Evolutionary conservation across 441 rosid genomes (phyloP).

Genomic region (Bocquillonia castaneifolia): DNA sequence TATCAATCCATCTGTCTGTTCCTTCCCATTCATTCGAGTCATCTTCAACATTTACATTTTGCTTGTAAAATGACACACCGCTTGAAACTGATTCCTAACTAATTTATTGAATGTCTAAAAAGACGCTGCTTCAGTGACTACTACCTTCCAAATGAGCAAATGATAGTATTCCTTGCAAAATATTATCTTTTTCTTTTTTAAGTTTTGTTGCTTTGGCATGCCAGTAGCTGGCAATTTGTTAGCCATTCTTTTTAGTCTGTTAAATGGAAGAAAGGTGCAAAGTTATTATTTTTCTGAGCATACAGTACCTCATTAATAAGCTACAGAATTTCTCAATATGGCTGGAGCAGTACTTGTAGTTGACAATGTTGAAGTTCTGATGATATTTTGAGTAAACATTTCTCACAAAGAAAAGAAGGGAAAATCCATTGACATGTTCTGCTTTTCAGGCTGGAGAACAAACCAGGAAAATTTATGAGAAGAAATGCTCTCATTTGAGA

Average conservation of each 20-base stretch:
- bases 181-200: too few species aligned
- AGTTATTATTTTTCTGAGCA: too few species aligned
- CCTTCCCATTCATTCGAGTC: background rate
- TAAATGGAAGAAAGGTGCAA: too few species aligned
- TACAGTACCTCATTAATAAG: too few species aligned
- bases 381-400: background rate
- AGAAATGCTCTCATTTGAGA: constrained; percentile 34
- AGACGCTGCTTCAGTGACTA: too few species aligned
- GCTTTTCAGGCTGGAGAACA: constrained; percentile 42
- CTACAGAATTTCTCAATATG: background rate
- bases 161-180: too few species aligned
- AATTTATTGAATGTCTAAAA: too few species aligned
- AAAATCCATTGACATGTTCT: constrained; percentile 11
- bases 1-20: background rate
- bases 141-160: too few species aligned
- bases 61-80: background rate
- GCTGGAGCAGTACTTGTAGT: background rate
- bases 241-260: too few species aligned
- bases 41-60: background rate
- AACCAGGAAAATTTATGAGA: constrained; percentile 36
- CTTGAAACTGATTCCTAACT: background rate
- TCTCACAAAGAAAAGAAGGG: background rate
- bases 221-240: too few species aligned
- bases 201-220: too few species aligned
- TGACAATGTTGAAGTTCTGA: background rate